Evolutionary conservation across 2,329 filamentous ascomycete genomes (phyloP).

Genomic region (Penicillium paneum): DNA sequence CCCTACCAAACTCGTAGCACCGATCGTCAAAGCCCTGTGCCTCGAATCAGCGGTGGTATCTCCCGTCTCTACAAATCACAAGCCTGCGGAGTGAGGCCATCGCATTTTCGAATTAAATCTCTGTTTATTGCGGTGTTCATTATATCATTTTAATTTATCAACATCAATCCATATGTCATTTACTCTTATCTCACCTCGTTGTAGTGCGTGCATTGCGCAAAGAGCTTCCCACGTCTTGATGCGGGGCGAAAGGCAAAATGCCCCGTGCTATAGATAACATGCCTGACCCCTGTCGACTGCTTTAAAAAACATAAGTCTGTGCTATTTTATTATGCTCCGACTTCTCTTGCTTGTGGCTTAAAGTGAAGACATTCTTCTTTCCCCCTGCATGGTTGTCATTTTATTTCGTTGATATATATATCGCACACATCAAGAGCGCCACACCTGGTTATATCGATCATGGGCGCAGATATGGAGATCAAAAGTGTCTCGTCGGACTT

Average conservation of each 20-base stretch:
- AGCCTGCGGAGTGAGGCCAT: slow-evolving; percentile 11
- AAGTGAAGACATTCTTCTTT: neutral
- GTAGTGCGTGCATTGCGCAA: neutral
- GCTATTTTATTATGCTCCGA: slow-evolving; percentile 5
- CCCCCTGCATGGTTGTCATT: neutral
- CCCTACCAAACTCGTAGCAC: slow-evolving; percentile 18
- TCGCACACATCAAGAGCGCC: neutral
- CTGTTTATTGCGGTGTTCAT: neutral
- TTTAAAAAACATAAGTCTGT: neutral
- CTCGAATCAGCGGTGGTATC: slow-evolving; percentile 6
- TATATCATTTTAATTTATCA: neutral
- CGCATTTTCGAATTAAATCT: neutral
- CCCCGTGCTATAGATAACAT: slow-evolving; percentile 13
- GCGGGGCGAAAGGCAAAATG: slow-evolving; percentile 5
- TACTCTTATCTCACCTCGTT: slow-evolving; percentile 1
- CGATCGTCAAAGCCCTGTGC: slow-evolving; percentile 8
- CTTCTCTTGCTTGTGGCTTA: neutral
- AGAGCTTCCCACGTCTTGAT: neutral
- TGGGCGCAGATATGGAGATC: slow-evolving; percentile 12
- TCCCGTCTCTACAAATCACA: slow-evolving; percentile 19
- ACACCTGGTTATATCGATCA: neutral
- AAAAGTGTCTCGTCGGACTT: slow-evolving; percentile 7
- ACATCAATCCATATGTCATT: neutral
- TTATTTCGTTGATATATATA: neutral
- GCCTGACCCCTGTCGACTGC: neutral